Evolutionary conservation across 129 eudicot species (phyloP), one percentile per base, ranked within the genome.

Genomic region (Flaveria robusta): DNA sequence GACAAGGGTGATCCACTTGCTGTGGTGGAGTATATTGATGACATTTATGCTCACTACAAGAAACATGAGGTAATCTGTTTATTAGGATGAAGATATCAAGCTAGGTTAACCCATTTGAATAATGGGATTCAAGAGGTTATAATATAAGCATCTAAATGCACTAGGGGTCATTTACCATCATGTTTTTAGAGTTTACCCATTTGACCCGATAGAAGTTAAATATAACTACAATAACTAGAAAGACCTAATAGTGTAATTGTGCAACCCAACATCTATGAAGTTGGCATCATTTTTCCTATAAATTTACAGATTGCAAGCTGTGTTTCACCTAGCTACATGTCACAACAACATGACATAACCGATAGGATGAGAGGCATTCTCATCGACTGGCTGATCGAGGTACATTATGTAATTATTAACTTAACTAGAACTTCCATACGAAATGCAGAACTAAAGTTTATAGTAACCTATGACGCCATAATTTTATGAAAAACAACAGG

Each of bases 331-430:
- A 79, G 79, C 63, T 93, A 93, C 58, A 93, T 93, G 93, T 72
- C 66, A 5, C 69, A 22, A 22, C 97, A 93, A 74, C 62, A 12
- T 66, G 98, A 93, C 75, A 82, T 93, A 43, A 88, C 90, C 9
- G 96, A 88, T 14, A 87, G 82, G 79, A 93, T 93, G 98, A 85
- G 98, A 84, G 91, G 86, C 42, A 91, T 91, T 72, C 96, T 93
- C 19, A 77, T 93, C 10, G 98, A 93, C 56, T 93, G 98, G 98
- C 92, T 93, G 51, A 83, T 93, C 42, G 98, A 93, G 98, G 98
- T 94, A 87, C 62, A n/a, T 45, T 52, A 46, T 19, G 26, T 20
- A 23, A 20, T 13, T 14, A 27, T 68, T 23, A 12, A 26, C 7
- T 64, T 68, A 27, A 22, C 23, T n/a, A 24, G 15, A 75, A 23